Evolutionary conservation across 2,329 filamentous ascomycete genomes (phyloP).

Genomic region (Myotisia sp.): DNA sequence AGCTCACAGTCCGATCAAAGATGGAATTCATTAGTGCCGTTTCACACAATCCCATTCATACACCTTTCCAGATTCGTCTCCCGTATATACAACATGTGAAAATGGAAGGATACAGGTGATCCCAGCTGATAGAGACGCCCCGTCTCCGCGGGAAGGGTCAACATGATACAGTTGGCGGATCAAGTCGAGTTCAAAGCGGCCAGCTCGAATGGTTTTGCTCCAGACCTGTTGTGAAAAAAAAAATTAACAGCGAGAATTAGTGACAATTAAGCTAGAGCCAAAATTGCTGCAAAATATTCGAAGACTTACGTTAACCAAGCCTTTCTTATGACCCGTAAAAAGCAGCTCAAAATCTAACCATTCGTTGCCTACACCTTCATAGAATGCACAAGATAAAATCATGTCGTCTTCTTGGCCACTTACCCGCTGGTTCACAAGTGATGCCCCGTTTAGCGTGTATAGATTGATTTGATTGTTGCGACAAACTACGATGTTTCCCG

Average conservation of each 20-base stretch:
- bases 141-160: constrained; percentile 50
- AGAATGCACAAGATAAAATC: constrained; percentile 74
- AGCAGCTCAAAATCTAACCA: constrained; percentile 78
- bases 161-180: constrained; percentile 71
- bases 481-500: constrained; percentile 77
- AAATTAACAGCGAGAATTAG: too few species aligned
- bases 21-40: too few species aligned
- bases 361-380: constrained; percentile 79
- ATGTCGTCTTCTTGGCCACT: constrained; percentile 59
- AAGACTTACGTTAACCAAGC: constrained; percentile 55
- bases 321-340: constrained; percentile 75
- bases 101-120: constrained; percentile 80
- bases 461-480: constrained; percentile 59
- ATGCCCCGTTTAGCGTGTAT: constrained; percentile 75
- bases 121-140: constrained; percentile 43
- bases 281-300: background rate
- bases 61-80: constrained; percentile 84
- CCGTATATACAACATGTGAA: constrained; percentile 74
- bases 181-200: constrained; percentile 61
- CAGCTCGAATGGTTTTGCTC: constrained; percentile 43
- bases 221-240: constrained; percentile 37
- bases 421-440: constrained; percentile 69
- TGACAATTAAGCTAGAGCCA: too few species aligned
- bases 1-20: too few species aligned
- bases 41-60: constrained; percentile 46